Percentiles rank a stretch among this genome's conserved stretches.
phyloP scores from a whole-genome alignment of 2,329 filamentous ascomycete species.

The Escovopsis sp. region DNA sequence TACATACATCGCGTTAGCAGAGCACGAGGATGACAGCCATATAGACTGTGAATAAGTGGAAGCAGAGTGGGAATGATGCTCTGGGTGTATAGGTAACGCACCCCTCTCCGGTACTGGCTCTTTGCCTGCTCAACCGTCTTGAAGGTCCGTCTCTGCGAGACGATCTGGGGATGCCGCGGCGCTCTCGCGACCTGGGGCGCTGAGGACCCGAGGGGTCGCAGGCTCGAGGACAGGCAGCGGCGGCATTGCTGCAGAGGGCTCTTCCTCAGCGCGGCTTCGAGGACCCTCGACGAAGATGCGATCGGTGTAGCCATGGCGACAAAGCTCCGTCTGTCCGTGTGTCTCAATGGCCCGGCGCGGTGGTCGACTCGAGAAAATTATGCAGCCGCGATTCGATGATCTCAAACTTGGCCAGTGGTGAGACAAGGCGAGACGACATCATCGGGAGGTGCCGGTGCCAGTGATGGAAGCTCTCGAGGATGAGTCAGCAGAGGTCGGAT shows the following conservation, averaged over 20 bases:
- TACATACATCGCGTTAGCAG: not conserved
- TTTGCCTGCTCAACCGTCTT: conserved; percentile 46
- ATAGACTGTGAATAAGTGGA: no score
- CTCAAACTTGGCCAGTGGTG: no score
- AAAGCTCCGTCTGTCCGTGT: no score
- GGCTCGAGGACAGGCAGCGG: conserved; percentile 25
- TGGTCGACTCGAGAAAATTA: no score
- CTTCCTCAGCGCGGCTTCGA: conserved; percentile 20
- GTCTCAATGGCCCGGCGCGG: no score
- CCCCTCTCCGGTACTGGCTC: conserved; percentile 41
- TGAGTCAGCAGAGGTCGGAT: no score
- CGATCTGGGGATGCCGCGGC: conserved; percentile 6
- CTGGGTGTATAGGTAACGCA: no score
- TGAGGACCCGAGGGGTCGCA: conserved; percentile 19
- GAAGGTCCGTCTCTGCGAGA: conserved; percentile 24
- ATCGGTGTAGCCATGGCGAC: conserved; percentile 24
- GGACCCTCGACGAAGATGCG: conserved; percentile 18
- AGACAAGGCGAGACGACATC: no score
- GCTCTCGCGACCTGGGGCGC: conserved; percentile 18
- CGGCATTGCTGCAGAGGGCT: conserved; percentile 23
- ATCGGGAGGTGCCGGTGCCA: no score
- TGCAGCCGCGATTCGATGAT: no score
- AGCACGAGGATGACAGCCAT: not conserved
- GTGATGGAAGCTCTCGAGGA: no score
- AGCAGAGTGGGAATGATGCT: no score